Percentiles rank a stretch among this genome's conserved stretches.
Conservation (phyloP, 805 yeast genomes). For the Saturnispora quitensis region DNA sequence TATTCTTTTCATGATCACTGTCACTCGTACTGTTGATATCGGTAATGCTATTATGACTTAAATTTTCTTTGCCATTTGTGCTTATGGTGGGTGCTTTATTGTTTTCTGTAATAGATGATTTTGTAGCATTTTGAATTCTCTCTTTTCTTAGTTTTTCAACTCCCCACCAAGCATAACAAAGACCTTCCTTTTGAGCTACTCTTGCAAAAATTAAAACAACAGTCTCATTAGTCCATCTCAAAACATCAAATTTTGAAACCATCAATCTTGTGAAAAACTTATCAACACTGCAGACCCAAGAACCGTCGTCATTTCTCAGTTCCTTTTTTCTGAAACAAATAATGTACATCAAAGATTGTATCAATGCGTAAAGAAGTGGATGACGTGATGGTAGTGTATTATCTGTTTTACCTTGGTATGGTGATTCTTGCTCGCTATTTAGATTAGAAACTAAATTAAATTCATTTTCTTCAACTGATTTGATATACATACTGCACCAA, state of each 20-base stretch:
- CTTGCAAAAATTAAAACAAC: slow-evolving; percentile 92
- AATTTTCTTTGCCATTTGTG: neutral
- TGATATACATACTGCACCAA: slow-evolving; percentile 49
- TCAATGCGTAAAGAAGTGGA: slow-evolving; percentile 66
- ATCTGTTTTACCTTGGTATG: slow-evolving; percentile 11
- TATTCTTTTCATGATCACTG: neutral
- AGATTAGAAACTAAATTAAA: neutral
- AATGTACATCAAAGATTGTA: slow-evolving; percentile 83
- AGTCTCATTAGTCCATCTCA: slow-evolving; percentile 86
- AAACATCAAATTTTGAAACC: slow-evolving; percentile 84
- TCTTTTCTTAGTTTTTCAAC: slow-evolving; percentile 83
- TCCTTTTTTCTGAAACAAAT: slow-evolving; percentile 78
- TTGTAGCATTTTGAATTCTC: slow-evolving; percentile 28
- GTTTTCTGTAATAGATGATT: neutral
- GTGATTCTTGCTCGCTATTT: neutral
- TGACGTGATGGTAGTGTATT: slow-evolving; percentile 25
- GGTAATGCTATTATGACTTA: neutral
- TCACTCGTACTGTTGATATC: neutral
- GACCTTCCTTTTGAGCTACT: slow-evolving; percentile 79
- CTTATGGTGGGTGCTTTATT: neutral
- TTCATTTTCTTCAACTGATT: slow-evolving; percentile 71
- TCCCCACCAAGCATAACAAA: slow-evolving; percentile 87
- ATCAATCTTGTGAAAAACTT: slow-evolving; percentile 80
- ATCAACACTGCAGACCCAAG: slow-evolving; percentile 77
- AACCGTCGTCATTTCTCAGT: slow-evolving; percentile 29